phyloP scores from a whole-genome alignment of 2,329 filamentous ascomycete species.

The Fusarium piperis region DNA sequence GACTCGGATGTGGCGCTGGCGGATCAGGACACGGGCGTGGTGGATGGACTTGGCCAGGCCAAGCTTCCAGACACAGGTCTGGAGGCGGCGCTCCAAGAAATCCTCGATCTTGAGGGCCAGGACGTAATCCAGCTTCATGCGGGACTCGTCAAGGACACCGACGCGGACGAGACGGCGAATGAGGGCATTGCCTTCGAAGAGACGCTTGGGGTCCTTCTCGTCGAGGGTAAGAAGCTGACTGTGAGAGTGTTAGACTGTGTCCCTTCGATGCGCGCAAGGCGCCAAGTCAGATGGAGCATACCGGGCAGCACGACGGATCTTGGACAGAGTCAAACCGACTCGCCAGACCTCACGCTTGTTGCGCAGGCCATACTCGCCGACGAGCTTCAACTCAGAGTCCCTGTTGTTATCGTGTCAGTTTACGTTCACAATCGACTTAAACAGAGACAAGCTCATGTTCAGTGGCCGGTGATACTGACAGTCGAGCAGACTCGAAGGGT shows the following conservation, averaged over 20 bases:
- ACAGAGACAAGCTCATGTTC: constrained; percentile 96
- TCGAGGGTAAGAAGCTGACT: constrained; percentile 99
- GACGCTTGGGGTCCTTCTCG: constrained; percentile 99
- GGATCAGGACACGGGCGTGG: constrained; percentile 99
- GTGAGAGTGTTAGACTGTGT: constrained; percentile 41
- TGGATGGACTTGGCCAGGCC: constrained; percentile 99
- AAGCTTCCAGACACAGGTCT: constrained; percentile 99
- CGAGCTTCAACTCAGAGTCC: constrained; percentile 99
- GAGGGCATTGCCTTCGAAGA: constrained; percentile 99
- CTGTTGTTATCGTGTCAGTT: constrained; percentile 77
- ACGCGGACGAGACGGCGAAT: constrained; percentile 99
- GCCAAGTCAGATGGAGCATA: constrained; percentile 55
- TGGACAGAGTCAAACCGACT: constrained; percentile 98
- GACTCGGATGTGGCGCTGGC: constrained; percentile 99
- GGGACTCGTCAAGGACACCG: constrained; percentile 99
- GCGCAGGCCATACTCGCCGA: constrained; percentile 99
- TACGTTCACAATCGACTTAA: constrained; percentile 86
- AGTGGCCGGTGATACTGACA: constrained; percentile 99
- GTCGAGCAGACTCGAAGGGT: constrained; percentile 99
- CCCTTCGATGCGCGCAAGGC: not conserved
- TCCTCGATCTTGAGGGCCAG: constrained; percentile 99
- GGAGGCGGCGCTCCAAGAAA: constrained; percentile 99
- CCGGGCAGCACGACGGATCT: constrained; percentile 99
- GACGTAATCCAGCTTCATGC: constrained; percentile 99
- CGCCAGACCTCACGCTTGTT: constrained; percentile 99